Evolutionary conservation across 306 rosid genomes (phyloP).

Genomic region (Oxytropis ochrocephala): DNA sequence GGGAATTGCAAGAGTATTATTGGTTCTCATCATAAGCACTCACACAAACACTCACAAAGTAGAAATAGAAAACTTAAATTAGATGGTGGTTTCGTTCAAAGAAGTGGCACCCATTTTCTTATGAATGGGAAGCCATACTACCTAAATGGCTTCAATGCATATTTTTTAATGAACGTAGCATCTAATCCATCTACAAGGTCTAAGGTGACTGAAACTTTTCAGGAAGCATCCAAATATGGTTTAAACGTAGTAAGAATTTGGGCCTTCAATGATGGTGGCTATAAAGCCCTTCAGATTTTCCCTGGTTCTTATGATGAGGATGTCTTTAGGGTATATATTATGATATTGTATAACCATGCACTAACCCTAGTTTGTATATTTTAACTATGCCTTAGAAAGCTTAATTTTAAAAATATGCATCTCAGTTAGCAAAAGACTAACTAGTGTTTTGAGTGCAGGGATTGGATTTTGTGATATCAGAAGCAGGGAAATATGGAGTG

Average conservation of each 20-base stretch:
- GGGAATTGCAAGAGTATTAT: not conserved
- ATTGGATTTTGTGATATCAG: constrained; percentile 23
- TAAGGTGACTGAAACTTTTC: constrained; percentile 29
- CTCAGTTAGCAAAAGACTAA: too few relatives aligned
- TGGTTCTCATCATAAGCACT: not conserved
- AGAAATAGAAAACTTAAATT: too few relatives aligned
- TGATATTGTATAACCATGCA: too few relatives aligned
- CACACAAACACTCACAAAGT: not conserved
- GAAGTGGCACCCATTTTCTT: constrained; percentile 34
- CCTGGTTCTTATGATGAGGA: constrained; percentile 31
- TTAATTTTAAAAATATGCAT: too few relatives aligned
- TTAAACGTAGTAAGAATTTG: constrained; percentile 31
- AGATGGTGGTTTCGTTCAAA: constrained; percentile 14
- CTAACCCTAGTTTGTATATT: too few relatives aligned
- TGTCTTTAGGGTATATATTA: constrained; percentile 21
- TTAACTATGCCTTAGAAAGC: too few relatives aligned
- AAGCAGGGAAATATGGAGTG: constrained; percentile 14
- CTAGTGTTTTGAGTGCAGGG: not conserved
- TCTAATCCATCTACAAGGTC: constrained; percentile 34
- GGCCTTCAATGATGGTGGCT: constrained; percentile 36
- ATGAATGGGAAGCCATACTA: constrained; percentile 25
- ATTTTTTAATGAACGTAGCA: constrained; percentile 49
- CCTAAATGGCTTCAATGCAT: constrained; percentile 51
- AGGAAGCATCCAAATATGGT: constrained; percentile 31
- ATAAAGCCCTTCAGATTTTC: constrained; percentile 24